Conservation (phyloP, 2,329 filamentous ascomycete genomes). For the Dothistroma septosporum region DNA sequence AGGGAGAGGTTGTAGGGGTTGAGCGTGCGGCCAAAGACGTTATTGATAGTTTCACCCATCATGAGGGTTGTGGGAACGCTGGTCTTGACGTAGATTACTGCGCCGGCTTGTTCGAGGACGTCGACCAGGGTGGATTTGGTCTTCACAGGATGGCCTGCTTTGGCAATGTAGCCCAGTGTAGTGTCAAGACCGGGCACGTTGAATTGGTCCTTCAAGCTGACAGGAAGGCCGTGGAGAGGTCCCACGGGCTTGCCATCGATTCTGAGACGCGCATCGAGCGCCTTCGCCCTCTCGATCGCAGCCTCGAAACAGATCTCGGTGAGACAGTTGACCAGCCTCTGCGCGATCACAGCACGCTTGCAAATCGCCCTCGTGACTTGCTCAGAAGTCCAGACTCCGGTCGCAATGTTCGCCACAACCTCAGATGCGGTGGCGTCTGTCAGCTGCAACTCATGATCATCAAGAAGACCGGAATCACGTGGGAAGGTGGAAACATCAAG, state of each 20-base stretch:
- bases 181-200: slow-evolving; percentile 15
- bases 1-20: slow-evolving; percentile 60
- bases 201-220: slow-evolving; percentile 50
- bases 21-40: slow-evolving; percentile 46
- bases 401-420: slow-evolving; percentile 12
- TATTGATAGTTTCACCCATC: slow-evolving; percentile 34
- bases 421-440: slow-evolving; percentile 45
- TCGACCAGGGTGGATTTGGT: slow-evolving; percentile 42
- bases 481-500: slow-evolving; percentile 28
- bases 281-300: slow-evolving; percentile 24
- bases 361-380: slow-evolving; percentile 38
- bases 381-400: slow-evolving; percentile 11
- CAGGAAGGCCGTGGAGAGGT: slow-evolving; percentile 49
- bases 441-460: slow-evolving; percentile 47
- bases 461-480: slow-evolving; percentile 10
- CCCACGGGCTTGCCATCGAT: slow-evolving; percentile 37
- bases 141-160: slow-evolving; percentile 29
- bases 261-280: slow-evolving; percentile 22
- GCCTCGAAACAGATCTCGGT: slow-evolving; percentile 44
- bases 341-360: slow-evolving; percentile 36
- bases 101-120: slow-evolving; percentile 44
- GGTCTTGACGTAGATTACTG: slow-evolving; percentile 52
- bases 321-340: slow-evolving; percentile 31
- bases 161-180: slow-evolving; percentile 14
- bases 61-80: slow-evolving; percentile 54